Conservation (phyloP, 2,329 filamentous ascomycete species). For the Uncinocarpus reesii region DNA sequence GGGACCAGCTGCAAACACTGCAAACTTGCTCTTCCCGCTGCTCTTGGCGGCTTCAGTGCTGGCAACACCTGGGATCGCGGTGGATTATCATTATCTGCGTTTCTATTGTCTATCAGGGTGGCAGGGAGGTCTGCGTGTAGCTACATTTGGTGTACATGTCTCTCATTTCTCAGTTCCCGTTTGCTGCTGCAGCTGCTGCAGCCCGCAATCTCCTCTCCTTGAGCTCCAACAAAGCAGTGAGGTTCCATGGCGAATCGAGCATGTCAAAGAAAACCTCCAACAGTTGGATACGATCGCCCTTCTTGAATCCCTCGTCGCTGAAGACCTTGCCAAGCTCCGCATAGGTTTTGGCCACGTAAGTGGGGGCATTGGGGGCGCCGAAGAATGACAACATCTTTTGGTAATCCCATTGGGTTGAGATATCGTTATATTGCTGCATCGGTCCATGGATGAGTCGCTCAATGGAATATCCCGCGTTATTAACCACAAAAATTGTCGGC, state of each 20-base stretch:
- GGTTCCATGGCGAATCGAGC: slow-evolving; percentile 16
- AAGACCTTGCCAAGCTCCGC: slow-evolving; percentile 15
- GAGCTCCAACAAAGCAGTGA: slow-evolving; percentile 14
- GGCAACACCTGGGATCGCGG: too few species aligned
- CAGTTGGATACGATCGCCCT: slow-evolving; percentile 14
- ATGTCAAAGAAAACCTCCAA: slow-evolving; percentile 17
- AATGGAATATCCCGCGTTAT: slow-evolving; percentile 24
- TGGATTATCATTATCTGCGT: neutral
- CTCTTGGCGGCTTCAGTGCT: too few species aligned
- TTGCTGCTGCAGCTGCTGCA: slow-evolving; percentile 8
- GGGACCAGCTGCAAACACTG: slow-evolving; percentile 2
- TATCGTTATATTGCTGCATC: slow-evolving; percentile 21
- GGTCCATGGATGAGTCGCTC: slow-evolving; percentile 24
- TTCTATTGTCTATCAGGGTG: slow-evolving; percentile 1
- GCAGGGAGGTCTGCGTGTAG: neutral
- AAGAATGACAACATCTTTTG: slow-evolving; percentile 23
- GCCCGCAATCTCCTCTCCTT: slow-evolving; percentile 14
- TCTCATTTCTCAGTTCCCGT: neutral
- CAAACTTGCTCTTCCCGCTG: too few species aligned
- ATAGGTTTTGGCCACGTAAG: slow-evolving; percentile 15
- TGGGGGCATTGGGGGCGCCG: slow-evolving; percentile 15
- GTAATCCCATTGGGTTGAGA: slow-evolving; percentile 21
- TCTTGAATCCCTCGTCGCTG: slow-evolving; percentile 13
- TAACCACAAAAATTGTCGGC: slow-evolving; percentile 21
- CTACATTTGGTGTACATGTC: neutral